Base-by-base conservation (phyloP, 495 filamentous ascomycete genomes). In the Choiromyces venosus region DNA sequence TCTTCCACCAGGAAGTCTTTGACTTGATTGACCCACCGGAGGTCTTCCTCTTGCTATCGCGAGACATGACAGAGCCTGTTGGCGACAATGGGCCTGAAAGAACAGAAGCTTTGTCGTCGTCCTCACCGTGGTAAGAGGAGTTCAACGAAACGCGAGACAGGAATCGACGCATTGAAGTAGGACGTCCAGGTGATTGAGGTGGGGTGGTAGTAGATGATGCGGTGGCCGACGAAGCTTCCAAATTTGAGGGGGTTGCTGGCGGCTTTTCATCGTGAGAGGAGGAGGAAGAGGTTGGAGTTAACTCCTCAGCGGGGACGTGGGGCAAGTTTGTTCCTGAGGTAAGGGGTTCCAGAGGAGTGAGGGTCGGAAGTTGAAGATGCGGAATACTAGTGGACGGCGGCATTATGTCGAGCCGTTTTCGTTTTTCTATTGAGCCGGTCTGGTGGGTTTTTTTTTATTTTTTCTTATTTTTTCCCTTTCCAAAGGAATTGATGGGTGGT, bases 81-180 rank as follows among this genome's bases (percentile, higher is more conserved):
- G 80, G 75, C 36, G 80, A 74, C 64, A 79, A 44, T 56, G 72
- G 77, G 19, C 67, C 66, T 16, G 75, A 75, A 39, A 81, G 79
- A 37, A 74, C 44, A 19, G 72, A 75, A 69, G 71, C 68, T 74
- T 79, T 81, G 61, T 77, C 73, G 70, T 82, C 76, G 68, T 78
- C 73, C 56, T 79, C 71, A 70, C 39, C 69, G 52, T 70, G 78
- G 69, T 81, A 83, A 66, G 78, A 82, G 35, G 79, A 77, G 67
- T 84, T 79, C 35, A 84, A 76, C 38, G 78, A 81, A 39, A 81
- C 83, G 38, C 82, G 76, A 52, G 81, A 82, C 18, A 84, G 80
- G 71, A 84, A 84, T 29, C 82, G 74, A 71, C 83, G 83, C 74
- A 84, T 83, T 68, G 79, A 81, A 39, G 79, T 78, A 56, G 79